Evolutionary conservation across 2,329 filamentous ascomycete species (phyloP), one percentile per base, ranked within the genome.

Genomic region (Alternaria sp.): DNA sequence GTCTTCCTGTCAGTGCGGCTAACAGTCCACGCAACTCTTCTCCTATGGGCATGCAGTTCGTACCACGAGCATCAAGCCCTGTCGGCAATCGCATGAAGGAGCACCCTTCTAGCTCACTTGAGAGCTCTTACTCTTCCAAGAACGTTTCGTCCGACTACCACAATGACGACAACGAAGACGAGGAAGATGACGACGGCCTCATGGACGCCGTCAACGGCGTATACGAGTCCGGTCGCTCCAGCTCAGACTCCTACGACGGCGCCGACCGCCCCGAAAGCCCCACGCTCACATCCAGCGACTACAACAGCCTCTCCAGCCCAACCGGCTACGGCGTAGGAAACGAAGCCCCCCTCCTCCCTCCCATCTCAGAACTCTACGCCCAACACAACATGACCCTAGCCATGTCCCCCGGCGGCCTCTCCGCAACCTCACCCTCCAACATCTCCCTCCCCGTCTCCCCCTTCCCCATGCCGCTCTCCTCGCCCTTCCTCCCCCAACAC

Each of bases 1-100:
- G 92, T 71, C 80, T 77, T 9, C 73, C 93, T 6, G 84, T 84
- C 55, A 91, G 87, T 67, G 71, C 71, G 17, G 67, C 70, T 5
- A 76, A 73, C 44, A 81, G 77, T 46, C 77, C 79, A 8, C 70
- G 79, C 26, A 80, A 77, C 53, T 79, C 77, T 8, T 79, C 73
- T 9, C 74, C 77, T 11, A 75, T 81, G 80, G 54, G 80, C 45
- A 75, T 78, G 73, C 77, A 78, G 45, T 77, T 75, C 40, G 61
- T 72, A 4, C 73, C 74, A 2, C 66, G 76, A 30, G 68, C 68
- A 4, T 63, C 69, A n/a, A 77, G 73, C 57, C 69, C 77, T 15
- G 67, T 70, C 3, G 73, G 74, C 2, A 70, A 70, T 25, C 71
- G 73, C 43, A 77, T 78, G 74, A 63, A 63, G 32, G 68, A 71